Percentiles rank a stretch among this genome's conserved stretches.
These are phyloP conservation scores for Huiozyma naganishii DNA, from an alignment of 805 yeast genomes.

Conservation along the genomic window DNA sequence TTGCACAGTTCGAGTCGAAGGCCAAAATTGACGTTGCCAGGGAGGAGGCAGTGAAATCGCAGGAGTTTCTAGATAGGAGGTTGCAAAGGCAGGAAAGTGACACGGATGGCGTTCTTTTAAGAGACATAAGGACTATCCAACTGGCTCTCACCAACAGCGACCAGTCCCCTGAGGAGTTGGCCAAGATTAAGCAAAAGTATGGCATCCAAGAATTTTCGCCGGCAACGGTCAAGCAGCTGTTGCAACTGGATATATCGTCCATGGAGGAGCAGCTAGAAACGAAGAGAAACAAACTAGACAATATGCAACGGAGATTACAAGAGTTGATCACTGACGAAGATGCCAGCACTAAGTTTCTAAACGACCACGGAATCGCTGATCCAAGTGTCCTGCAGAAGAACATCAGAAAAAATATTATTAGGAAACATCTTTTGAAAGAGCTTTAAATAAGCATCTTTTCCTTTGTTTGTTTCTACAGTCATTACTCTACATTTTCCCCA, in stretches of 20 bases:
- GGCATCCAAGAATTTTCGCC: slow-evolving; percentile 40
- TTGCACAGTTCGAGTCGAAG: slow-evolving; percentile 64
- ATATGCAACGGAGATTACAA: slow-evolving; percentile 28
- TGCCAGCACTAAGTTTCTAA: slow-evolving; percentile 24
- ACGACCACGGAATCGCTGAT: slow-evolving; percentile 29
- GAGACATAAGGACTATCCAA: slow-evolving; percentile 21
- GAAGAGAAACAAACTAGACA: slow-evolving; percentile 26
- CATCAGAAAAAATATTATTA: slow-evolving; percentile 59
- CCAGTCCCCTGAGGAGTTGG: slow-evolving; percentile 30
- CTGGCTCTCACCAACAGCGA: slow-evolving; percentile 21
- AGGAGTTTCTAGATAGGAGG: slow-evolving; percentile 45
- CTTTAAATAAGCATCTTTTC: neutral
- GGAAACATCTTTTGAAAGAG: slow-evolving; percentile 41
- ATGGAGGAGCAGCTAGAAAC: slow-evolving; percentile 21
- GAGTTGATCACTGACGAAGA: slow-evolving; percentile 29
- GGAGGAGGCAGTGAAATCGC: slow-evolving; percentile 54
- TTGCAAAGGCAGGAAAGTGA: slow-evolving; percentile 22
- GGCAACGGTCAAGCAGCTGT: slow-evolving; percentile 25
- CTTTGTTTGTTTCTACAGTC: too few relatives aligned
- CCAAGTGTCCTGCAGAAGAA: slow-evolving; percentile 36
- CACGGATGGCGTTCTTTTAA: slow-evolving; percentile 21
- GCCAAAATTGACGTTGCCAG: slow-evolving; percentile 55
- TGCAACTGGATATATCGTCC: slow-evolving; percentile 31
- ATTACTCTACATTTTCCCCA: too few relatives aligned
- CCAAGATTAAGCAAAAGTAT: slow-evolving; percentile 34